These are phyloP conservation scores for Boletus sp. DNA, from an alignment of 1,284 basidiomycete species.

Conservation along the genomic window DNA sequence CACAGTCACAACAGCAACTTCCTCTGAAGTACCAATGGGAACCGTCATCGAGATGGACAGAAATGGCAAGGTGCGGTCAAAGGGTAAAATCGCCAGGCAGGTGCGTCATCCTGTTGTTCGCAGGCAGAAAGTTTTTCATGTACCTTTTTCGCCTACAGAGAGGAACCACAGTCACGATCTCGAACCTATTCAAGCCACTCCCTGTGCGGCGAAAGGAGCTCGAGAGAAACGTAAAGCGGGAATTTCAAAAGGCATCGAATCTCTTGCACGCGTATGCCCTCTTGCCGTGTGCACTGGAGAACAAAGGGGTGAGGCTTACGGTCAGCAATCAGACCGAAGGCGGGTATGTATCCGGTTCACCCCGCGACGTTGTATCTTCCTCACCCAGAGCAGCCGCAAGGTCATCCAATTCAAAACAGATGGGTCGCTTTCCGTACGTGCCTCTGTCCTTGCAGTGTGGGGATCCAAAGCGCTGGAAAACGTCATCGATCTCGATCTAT, in stretches of 20 bases:
- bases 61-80: constrained; percentile 53
- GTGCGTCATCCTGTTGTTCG: constrained; percentile 39
- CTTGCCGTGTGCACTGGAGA: constrained; percentile 61
- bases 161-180: constrained; percentile 82
- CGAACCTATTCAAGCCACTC: constrained; percentile 74
- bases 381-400: constrained; percentile 53
- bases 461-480: constrained; percentile 77
- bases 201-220: constrained; percentile 94
- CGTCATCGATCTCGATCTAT: constrained; percentile 70
- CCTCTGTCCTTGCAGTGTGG: constrained; percentile 80
- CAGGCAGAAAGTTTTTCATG: not conserved
- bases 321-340: constrained; percentile 73
- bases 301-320: constrained; percentile 67
- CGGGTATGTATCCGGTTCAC: constrained; percentile 51
- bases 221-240: constrained; percentile 85
- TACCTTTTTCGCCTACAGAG: constrained; percentile 43
- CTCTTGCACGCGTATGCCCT: constrained; percentile 90
- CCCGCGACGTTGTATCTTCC: not conserved
- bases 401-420: constrained; percentile 72
- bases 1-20: constrained; percentile 70
- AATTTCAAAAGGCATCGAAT: constrained; percentile 82
- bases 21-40: constrained; percentile 70
- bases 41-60: constrained; percentile 70
- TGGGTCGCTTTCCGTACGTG: constrained; percentile 56
- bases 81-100: constrained; percentile 67